Evolutionary conservation across 1,139 yeast genomes (phyloP).

Genomic region (Taphrina confusa): DNA sequence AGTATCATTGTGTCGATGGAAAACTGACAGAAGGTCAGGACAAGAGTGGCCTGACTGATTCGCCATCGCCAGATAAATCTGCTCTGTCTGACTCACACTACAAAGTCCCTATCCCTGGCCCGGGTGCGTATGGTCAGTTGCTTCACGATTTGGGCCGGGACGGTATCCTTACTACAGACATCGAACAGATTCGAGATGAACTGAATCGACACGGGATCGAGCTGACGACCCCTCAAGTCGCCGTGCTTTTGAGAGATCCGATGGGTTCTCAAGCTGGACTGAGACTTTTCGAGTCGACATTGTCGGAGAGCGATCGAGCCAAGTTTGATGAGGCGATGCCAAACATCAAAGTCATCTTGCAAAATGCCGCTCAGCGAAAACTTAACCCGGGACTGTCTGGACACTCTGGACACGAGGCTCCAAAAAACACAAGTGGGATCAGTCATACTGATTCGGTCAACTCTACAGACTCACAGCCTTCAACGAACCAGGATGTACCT

Average conservation of each 20-base stretch:
- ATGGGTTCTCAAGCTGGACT: slow-evolving; percentile 3
- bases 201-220: not conserved
- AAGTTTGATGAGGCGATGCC: slow-evolving; percentile 1
- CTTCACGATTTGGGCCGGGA: not conserved
- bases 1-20: not conserved
- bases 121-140: slow-evolving; percentile 1
- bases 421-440: no score
- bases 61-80: not conserved
- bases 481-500: no score
- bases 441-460: no score
- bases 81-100: not conserved
- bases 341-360: not conserved
- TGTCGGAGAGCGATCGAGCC: not conserved
- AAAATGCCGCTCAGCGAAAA: no score
- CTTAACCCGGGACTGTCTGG: no score
- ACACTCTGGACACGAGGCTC: no score
- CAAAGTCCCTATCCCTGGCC: not conserved
- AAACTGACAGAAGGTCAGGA: not conserved
- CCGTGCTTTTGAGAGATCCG: not conserved
- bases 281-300: not conserved
- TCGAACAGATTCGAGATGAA: not conserved
- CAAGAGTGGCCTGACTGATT: not conserved
- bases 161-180: not conserved
- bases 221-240: not conserved
- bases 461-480: no score